These are phyloP conservation scores for Dryas octopetala DNA, from an alignment of 306 rosid species.

Conservation along the genomic window DNA sequence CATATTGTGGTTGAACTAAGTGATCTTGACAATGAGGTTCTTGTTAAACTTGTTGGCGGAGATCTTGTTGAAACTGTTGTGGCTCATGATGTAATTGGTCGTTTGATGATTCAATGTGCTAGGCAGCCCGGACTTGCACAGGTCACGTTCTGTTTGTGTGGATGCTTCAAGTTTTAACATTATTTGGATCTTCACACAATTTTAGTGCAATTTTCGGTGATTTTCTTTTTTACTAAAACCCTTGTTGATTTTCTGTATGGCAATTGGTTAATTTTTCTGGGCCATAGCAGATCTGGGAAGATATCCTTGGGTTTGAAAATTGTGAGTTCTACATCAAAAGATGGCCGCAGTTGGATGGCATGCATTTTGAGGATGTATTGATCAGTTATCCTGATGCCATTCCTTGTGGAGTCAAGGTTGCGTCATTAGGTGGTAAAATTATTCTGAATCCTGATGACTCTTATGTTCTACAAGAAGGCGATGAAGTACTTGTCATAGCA, in stretches of 20 bases:
- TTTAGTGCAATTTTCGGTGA: neutral
- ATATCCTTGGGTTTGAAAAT: slow-evolving; percentile 91
- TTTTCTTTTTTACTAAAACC: neutral
- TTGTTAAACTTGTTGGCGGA: slow-evolving; percentile 94
- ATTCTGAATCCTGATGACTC: slow-evolving; percentile 84
- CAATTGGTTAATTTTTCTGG: slow-evolving; percentile 21
- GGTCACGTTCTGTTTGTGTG: slow-evolving; percentile 44
- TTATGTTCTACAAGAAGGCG: slow-evolving; percentile 79
- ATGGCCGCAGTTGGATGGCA: slow-evolving; percentile 84
- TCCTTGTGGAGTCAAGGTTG: slow-evolving; percentile 92
- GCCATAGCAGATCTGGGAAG: slow-evolving; percentile 85
- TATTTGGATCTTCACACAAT: neutral
- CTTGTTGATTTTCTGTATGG: neutral
- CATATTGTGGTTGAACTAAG: slow-evolving; percentile 89
- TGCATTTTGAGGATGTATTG: slow-evolving; percentile 73
- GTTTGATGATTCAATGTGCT: slow-evolving; percentile 97
- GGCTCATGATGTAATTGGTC: slow-evolving; percentile 95
- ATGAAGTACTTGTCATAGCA: slow-evolving; percentile 84
- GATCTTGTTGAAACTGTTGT: slow-evolving; percentile 95
- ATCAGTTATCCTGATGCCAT: slow-evolving; percentile 85
- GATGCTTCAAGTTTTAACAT: neutral
- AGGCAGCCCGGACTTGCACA: slow-evolving; percentile 98
- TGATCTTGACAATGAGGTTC: slow-evolving; percentile 89
- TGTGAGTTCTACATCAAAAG: slow-evolving; percentile 92
- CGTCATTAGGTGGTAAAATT: slow-evolving; percentile 71